Evolutionary conservation across 139 green algal species (phyloP).

Genomic region (Auxenochlorella protothecoides): DNA sequence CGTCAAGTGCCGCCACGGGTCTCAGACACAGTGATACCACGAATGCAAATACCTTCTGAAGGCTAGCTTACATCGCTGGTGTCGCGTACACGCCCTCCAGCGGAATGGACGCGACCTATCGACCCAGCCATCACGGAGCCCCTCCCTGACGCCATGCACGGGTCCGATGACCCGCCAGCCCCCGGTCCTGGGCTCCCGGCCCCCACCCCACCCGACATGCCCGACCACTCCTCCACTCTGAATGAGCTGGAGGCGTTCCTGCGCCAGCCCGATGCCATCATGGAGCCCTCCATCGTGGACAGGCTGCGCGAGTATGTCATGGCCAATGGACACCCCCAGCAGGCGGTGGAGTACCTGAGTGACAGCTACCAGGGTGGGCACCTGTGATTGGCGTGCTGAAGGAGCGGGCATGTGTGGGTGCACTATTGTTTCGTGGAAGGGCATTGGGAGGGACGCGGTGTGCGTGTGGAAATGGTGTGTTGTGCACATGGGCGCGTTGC

Average conservation of each 20-base stretch:
- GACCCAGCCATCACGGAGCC: too few relatives aligned
- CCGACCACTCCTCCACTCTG: too few relatives aligned
- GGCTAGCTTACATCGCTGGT: too few relatives aligned
- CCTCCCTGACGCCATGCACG: too few relatives aligned
- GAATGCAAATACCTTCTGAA: too few relatives aligned
- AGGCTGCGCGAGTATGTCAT: conserved; percentile 45
- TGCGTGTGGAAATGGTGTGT: background rate
- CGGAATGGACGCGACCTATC: too few relatives aligned
- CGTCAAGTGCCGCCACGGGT: too few relatives aligned
- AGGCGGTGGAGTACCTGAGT: conserved; percentile 42
- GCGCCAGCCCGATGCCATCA: conserved; percentile 49
- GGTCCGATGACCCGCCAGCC: too few relatives aligned
- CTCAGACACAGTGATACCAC: too few relatives aligned
- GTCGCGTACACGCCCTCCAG: too few relatives aligned
- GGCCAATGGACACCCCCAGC: conserved; percentile 38
- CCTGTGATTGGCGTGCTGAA: background rate
- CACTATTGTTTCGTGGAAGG: background rate
- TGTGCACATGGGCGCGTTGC: background rate
- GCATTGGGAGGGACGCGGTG: background rate
- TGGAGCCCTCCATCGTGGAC: conserved; percentile 49
- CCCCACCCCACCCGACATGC: too few relatives aligned
- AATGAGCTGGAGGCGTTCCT: conserved; percentile 40
- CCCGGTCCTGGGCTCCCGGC: too few relatives aligned
- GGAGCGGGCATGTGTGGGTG: background rate
- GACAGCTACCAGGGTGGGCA: conserved; percentile 50